Evolutionary conservation across 1,139 yeast genomes (phyloP).

Genomic region (Zygosaccharomyces sapae): DNA sequence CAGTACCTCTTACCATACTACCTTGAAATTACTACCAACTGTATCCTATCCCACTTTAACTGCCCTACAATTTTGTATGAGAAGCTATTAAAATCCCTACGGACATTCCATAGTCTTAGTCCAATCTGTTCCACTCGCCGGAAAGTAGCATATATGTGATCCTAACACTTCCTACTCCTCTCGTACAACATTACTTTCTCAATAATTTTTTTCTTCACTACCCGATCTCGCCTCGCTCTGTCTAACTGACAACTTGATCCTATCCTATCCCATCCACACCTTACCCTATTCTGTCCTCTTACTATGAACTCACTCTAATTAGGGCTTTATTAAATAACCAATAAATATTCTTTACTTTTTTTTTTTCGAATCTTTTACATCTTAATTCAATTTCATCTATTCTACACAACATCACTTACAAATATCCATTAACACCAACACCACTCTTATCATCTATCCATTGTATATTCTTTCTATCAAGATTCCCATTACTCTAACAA

Average conservation of each 20-base stretch:
- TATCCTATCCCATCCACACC: not conserved
- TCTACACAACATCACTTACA: not conserved
- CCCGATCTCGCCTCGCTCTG: not conserved
- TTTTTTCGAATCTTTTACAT: too few relatives aligned
- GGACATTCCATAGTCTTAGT: not conserved
- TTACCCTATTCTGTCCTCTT: not conserved
- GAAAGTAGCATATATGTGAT: not conserved
- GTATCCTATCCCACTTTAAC: not conserved
- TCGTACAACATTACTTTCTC: not conserved
- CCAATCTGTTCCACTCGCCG: not conserved
- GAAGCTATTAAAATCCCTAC: not conserved
- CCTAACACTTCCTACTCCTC: not conserved
- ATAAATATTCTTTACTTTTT: too few relatives aligned
- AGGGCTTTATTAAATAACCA: not conserved
- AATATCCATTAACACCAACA: not conserved
- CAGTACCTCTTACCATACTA: not conserved
- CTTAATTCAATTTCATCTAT: not conserved
- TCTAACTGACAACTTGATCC: not conserved
- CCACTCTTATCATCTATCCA: not conserved
- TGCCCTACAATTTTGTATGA: not conserved
- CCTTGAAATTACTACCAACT: not conserved
- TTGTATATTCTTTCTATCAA: not conserved
- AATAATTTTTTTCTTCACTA: not conserved
- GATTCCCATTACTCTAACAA: not conserved
- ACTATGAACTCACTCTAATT: not conserved